phyloP scores from a whole-genome alignment of 805 yeast species.

The Metschnikowia santaceciliae region DNA sequence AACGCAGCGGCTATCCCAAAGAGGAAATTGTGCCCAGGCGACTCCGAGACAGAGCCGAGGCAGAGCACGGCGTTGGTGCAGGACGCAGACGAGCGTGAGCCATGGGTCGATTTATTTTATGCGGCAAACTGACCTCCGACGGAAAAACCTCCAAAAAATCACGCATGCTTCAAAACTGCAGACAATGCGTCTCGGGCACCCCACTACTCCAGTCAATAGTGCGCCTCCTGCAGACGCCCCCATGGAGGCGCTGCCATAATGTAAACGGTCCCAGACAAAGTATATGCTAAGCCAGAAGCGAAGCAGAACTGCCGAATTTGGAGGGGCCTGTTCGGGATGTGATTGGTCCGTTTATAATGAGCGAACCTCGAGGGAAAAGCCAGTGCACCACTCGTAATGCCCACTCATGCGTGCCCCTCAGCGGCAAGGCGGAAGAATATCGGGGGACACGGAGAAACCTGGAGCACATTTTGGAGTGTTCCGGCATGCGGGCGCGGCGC shows the following conservation, averaged over 20 bases:
- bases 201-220: constrained; percentile 1
- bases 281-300: not conserved
- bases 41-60: too few species aligned
- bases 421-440: not conserved
- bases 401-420: not conserved
- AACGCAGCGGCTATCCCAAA: not conserved
- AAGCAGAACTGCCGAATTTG: not conserved
- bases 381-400: too few species aligned
- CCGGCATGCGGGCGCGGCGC: constrained; percentile 5
- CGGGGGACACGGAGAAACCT: constrained; percentile 21
- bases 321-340: too few species aligned
- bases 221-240: constrained; percentile 4
- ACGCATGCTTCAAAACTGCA: constrained; percentile 1
- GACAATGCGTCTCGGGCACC: not conserved
- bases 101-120: not conserved
- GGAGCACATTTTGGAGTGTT: constrained; percentile 12
- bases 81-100: too few species aligned
- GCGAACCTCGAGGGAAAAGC: too few species aligned
- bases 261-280: not conserved
- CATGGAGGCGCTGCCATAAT: not conserved
- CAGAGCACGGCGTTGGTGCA: too few species aligned
- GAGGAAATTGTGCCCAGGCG: too few species aligned
- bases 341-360: too few species aligned
- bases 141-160: constrained; percentile 1
- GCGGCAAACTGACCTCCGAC: not conserved